Conservation (phyloP, 352 stramenopile genomes). For the Pythium grandisporangium region DNA sequence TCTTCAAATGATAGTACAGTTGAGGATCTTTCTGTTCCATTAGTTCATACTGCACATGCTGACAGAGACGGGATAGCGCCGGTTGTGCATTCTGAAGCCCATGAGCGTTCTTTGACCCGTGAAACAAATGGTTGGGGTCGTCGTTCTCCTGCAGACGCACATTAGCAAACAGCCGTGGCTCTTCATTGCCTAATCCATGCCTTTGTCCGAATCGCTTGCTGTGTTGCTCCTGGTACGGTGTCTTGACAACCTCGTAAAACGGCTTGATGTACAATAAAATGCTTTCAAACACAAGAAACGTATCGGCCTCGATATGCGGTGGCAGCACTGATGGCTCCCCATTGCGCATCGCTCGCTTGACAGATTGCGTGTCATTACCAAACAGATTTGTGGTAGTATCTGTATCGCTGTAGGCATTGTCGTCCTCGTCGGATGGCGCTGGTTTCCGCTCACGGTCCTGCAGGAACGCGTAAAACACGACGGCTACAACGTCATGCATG, state of each 20-base stretch:
- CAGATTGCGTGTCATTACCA: neutral
- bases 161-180: constrained; percentile 17
- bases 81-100: constrained; percentile 14
- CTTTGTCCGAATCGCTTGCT: too few relatives aligned
- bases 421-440: constrained; percentile 1
- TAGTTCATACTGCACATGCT: constrained; percentile 68
- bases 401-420: neutral
- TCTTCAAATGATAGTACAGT: constrained; percentile 69
- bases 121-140: constrained; percentile 13
- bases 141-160: constrained; percentile 13
- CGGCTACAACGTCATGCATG: constrained; percentile 76
- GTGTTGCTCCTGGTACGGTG: constrained; percentile 8
- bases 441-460: constrained; percentile 9
- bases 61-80: constrained; percentile 52
- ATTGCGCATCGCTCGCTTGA: neutral
- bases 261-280: constrained; percentile 75
- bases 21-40: constrained; percentile 74
- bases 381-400: constrained; percentile 12
- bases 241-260: constrained; percentile 67
- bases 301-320: constrained; percentile 42
- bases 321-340: constrained; percentile 13
- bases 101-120: too few relatives aligned
- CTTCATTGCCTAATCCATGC: constrained; percentile 5
- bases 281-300: constrained; percentile 64
- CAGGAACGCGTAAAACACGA: constrained; percentile 69